phyloP scores from a whole-genome alignment of 768 basidiomycete genomes.

The Russula lepida region DNA sequence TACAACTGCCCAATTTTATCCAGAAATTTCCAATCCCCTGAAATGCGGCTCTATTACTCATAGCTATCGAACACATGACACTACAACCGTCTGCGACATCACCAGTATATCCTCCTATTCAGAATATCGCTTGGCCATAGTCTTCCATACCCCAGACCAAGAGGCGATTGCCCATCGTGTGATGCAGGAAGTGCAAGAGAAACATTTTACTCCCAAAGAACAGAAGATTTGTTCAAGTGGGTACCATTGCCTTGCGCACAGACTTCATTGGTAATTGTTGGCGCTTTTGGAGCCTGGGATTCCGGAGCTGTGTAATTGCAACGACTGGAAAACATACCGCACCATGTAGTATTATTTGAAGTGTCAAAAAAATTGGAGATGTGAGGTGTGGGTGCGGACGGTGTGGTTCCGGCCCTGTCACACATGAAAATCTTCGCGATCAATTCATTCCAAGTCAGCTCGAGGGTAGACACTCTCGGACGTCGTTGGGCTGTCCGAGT shows the following conservation, averaged over 20 bases:
- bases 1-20: no score
- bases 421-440: no score
- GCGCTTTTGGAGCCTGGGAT: not conserved
- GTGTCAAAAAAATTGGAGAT: not conserved
- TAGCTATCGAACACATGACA: no score
- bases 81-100: no score
- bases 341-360: not conserved
- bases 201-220: conserved; percentile 75
- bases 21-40: no score
- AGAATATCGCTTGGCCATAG: conserved; percentile 95
- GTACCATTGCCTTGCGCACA: conserved; percentile 89
- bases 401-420: no score
- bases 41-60: no score
- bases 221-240: conserved; percentile 77
- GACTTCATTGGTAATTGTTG: conserved; percentile 65
- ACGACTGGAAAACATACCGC: not conserved
- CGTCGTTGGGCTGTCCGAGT: no score
- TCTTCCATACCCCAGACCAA: conserved; percentile 70
- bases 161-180: conserved; percentile 61
- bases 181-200: conserved; percentile 74
- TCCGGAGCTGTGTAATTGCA: not conserved
- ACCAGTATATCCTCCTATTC: conserved; percentile 4
- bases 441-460: no score
- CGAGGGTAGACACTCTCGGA: no score
- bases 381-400: no score